These are phyloP conservation scores for Verticillium tricorpus DNA, from an alignment of 2,329 filamentous ascomycete species.

Conservation along the genomic window DNA sequence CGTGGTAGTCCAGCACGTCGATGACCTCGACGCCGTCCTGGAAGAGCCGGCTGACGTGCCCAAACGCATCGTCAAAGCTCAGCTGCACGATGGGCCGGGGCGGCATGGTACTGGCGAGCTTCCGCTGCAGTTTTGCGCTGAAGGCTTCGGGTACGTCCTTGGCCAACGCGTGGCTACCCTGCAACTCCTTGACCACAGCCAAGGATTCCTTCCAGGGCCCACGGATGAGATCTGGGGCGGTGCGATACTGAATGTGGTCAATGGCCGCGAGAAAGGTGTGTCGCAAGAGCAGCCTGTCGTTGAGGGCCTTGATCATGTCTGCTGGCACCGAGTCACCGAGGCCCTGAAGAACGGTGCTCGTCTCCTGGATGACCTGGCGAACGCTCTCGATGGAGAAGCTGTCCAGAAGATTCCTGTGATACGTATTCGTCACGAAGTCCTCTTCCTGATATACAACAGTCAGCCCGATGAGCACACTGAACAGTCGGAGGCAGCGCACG, in stretches of 20 bases:
- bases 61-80: constrained; percentile 65
- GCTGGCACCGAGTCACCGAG: constrained; percentile 31
- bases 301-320: constrained; percentile 51
- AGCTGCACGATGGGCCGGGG: constrained; percentile 83
- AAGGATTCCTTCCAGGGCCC: constrained; percentile 48
- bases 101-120: constrained; percentile 87
- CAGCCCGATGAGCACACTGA: neutral
- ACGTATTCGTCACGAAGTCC: constrained; percentile 92
- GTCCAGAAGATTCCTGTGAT: constrained; percentile 72
- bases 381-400: constrained; percentile 55
- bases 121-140: constrained; percentile 85
- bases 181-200: constrained; percentile 48
- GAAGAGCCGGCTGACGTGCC: constrained; percentile 65
- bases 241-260: constrained; percentile 41
- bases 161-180: constrained; percentile 57
- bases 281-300: constrained; percentile 62
- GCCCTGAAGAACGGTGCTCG: constrained; percentile 45
- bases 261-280: constrained; percentile 55
- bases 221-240: constrained; percentile 40
- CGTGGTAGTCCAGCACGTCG: constrained; percentile 61
- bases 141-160: constrained; percentile 72
- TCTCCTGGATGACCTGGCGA: constrained; percentile 47
- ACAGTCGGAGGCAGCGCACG: constrained; percentile 10
- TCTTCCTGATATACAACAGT: constrained; percentile 64
- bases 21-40: constrained; percentile 67